Percentiles rank a stretch among this genome's conserved stretches.
These are phyloP conservation scores for Herpotrichia juniperi DNA, from an alignment of 2,329 filamentous ascomycete species.

Conservation along the genomic window DNA sequence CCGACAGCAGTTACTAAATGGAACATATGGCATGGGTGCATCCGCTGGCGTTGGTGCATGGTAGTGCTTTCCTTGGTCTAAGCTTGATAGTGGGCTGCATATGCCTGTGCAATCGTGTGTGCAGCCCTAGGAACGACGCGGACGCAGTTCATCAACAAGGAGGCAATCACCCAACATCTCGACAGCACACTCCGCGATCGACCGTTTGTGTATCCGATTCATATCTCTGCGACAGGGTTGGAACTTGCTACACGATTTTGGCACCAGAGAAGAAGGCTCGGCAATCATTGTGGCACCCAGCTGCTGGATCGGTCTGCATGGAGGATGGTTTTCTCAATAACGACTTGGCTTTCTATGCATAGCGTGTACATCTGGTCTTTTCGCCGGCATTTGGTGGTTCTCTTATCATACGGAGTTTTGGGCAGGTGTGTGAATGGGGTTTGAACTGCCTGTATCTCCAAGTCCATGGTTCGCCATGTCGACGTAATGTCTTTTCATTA, in stretches of 20 bases:
- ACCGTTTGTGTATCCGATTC: neutral
- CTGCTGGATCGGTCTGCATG: constrained; percentile 18
- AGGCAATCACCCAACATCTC: neutral
- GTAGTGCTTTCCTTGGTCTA: constrained; percentile 40
- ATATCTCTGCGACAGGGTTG: neutral
- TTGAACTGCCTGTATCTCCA: constrained; percentile 1
- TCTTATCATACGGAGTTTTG: constrained; percentile 7
- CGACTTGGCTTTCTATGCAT: constrained; percentile 39
- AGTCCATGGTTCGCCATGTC: constrained; percentile 10
- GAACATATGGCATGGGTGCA: constrained; percentile 60
- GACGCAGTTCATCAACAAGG: neutral
- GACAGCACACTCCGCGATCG: neutral
- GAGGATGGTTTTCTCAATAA: constrained; percentile 31
- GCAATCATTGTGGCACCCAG: neutral
- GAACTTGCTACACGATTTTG: neutral
- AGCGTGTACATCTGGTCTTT: constrained; percentile 35
- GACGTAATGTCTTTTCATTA: constrained; percentile 27
- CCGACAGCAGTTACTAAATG: constrained; percentile 58
- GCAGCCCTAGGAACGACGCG: neutral
- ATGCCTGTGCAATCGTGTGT: neutral
- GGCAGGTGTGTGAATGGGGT: constrained; percentile 15
- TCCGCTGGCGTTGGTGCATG: constrained; percentile 63
- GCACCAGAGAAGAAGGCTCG: neutral
- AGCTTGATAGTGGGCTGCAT: neutral
- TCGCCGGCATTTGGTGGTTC: constrained; percentile 28